A percentile compares a stretch with the other conserved stretches of the same genome.
phyloP scores from a whole-genome alignment of 148 eudicot species.

The Vaccinium corymbosum region DNA sequence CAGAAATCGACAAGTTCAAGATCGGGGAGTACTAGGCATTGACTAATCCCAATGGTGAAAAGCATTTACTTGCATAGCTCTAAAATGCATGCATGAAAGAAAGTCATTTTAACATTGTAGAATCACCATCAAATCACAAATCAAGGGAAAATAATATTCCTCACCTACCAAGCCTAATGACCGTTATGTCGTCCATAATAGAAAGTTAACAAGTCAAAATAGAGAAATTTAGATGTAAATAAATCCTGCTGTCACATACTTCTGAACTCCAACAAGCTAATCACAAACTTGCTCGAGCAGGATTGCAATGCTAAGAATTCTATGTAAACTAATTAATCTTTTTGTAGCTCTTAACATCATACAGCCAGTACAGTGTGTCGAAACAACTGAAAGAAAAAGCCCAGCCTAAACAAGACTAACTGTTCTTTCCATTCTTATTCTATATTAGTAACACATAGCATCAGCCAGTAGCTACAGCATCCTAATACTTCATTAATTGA shows the following conservation, averaged over 20 bases:
- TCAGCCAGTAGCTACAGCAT: not conserved
- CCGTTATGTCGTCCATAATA: not conserved
- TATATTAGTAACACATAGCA: not conserved
- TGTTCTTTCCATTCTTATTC: not conserved
- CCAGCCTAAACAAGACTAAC: not conserved
- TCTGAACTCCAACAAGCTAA: not conserved
- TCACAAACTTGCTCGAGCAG: not conserved
- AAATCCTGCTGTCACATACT: not conserved
- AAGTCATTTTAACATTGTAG: not conserved
- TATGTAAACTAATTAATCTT: not conserved
- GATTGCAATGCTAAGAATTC: not conserved
- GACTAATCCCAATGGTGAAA: not conserved
- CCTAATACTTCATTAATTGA: not conserved
- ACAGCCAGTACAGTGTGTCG: not conserved
- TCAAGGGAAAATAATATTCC: not conserved
- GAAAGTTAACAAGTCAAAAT: not conserved
- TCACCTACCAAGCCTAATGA: not conserved
- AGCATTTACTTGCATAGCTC: not conserved
- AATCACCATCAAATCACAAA: not conserved
- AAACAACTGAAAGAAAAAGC: not conserved
- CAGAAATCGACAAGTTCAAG: constrained; percentile 4
- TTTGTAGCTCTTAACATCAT: not conserved
- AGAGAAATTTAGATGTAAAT: not conserved
- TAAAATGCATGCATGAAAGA: not conserved
- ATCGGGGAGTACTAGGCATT: constrained; percentile 8